Conservation (phyloP, 2,329 filamentous ascomycete genomes). For the Aspergillus oerlinghausenensis region DNA sequence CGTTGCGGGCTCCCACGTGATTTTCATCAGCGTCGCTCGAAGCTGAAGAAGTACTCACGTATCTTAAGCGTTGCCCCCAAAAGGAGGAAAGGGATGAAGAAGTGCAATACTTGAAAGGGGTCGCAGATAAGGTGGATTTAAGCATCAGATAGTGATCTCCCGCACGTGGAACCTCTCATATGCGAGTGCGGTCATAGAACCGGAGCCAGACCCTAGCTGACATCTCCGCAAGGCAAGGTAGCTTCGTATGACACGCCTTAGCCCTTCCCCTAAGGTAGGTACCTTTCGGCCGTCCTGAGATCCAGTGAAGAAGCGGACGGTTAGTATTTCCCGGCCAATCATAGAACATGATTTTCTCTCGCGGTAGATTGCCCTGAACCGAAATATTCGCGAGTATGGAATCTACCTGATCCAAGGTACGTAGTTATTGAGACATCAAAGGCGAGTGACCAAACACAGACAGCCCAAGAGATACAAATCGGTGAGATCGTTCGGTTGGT, state of each 20-base stretch:
- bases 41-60: background rate
- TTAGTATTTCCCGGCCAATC: conserved; percentile 28
- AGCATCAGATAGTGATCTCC: conserved; percentile 20
- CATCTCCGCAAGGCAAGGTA: background rate
- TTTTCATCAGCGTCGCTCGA: background rate
- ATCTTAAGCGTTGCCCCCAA: background rate
- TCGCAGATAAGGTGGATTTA: conserved; percentile 18
- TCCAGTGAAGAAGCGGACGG: conserved; percentile 13
- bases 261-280: conserved; percentile 6
- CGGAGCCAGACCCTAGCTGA: background rate
- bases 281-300: background rate
- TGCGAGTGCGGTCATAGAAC: conserved; percentile 6
- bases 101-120: background rate
- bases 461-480: background rate
- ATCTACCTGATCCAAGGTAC: background rate
- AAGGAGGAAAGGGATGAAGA: background rate
- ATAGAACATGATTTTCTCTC: background rate
- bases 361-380: background rate
- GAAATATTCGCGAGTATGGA: background rate
- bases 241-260: conserved; percentile 15
- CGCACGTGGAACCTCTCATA: conserved; percentile 16
- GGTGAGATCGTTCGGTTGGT: background rate
- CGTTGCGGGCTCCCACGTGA: background rate
- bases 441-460: background rate
- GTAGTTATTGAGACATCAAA: background rate